phyloP scores from a whole-genome alignment of 768 basidiomycete species.

The Mycena capillaripes region DNA sequence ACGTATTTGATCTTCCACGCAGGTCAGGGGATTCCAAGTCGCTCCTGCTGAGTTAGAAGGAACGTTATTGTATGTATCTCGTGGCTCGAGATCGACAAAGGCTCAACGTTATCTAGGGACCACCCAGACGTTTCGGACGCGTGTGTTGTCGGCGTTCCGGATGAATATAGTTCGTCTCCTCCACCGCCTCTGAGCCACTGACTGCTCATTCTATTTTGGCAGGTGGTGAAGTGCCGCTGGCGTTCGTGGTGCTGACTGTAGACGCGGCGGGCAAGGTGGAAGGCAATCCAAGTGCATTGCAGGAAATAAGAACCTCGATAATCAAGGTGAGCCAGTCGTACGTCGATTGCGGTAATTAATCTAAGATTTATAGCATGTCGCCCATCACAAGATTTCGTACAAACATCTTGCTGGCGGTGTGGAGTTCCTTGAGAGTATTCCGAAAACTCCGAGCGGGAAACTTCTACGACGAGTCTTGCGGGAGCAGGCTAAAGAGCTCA shows the following conservation, averaged over 20 bases:
- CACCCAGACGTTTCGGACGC: conserved; percentile 72
- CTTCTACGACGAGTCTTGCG: conserved; percentile 53
- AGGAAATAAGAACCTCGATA: conserved; percentile 61
- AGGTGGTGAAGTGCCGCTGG: conserved; percentile 76
- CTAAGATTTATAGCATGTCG: conserved; percentile 46
- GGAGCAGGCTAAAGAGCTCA: conserved; percentile 32
- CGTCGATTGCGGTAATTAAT: neutral
- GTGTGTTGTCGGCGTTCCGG: conserved; percentile 76
- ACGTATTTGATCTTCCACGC: conserved; percentile 65
- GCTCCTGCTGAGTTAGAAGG: conserved; percentile 81
- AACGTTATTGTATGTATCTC: conserved; percentile 18
- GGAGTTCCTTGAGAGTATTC: conserved; percentile 57
- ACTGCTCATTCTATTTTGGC: conserved; percentile 43
- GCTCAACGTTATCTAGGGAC: conserved; percentile 56
- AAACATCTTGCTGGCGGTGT: conserved; percentile 63
- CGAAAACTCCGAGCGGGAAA: conserved; percentile 64
- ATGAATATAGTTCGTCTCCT: conserved; percentile 76
- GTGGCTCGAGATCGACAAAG: too few species aligned
- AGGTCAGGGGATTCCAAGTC: conserved; percentile 55
- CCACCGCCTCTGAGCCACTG: conserved; percentile 51
- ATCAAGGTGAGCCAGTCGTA: conserved; percentile 14
- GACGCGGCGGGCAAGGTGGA: conserved; percentile 54
- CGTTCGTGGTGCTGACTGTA: conserved; percentile 69
- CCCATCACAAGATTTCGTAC: conserved; percentile 54
- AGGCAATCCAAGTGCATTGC: conserved; percentile 39